A percentile compares a stretch with the other conserved stretches of the same genome.
These are phyloP conservation scores for Fusarium sp. DNA, from an alignment of 2,329 filamentous ascomycete species.

Conservation along the genomic window DNA sequence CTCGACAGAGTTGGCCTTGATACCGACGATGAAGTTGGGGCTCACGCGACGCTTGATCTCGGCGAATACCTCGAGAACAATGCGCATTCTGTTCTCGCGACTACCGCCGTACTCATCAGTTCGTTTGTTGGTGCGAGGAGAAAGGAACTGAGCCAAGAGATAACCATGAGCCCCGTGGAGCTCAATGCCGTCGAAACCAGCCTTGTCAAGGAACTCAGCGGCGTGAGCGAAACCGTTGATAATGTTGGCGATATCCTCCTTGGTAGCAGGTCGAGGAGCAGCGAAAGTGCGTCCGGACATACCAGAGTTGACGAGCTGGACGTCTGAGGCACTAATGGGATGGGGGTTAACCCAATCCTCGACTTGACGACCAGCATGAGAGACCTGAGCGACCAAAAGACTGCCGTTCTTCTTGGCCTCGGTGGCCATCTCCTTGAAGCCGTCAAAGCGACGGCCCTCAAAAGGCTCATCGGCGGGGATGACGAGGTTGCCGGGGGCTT, in stretches of 20 bases:
- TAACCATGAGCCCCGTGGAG: slow-evolving; percentile 47
- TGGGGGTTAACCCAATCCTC: slow-evolving; percentile 28
- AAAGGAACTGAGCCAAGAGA: slow-evolving; percentile 58
- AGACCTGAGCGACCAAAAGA: slow-evolving; percentile 19
- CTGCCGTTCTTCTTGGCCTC: slow-evolving; percentile 14
- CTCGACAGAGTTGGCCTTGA: slow-evolving; percentile 64
- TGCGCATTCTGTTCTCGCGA: slow-evolving; percentile 53
- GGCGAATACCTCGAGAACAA: slow-evolving; percentile 53
- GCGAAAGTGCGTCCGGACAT: slow-evolving; percentile 53
- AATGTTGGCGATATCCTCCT: slow-evolving; percentile 19
- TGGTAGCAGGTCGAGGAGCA: slow-evolving; percentile 41
- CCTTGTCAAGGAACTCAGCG: slow-evolving; percentile 52
- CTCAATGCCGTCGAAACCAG: slow-evolving; percentile 28
- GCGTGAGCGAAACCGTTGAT: slow-evolving; percentile 44
- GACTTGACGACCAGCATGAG: slow-evolving; percentile 27
- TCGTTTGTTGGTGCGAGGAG: slow-evolving; percentile 55
- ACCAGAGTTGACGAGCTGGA: slow-evolving; percentile 62
- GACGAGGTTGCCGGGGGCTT: slow-evolving; percentile 15
- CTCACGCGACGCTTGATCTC: slow-evolving; percentile 56
- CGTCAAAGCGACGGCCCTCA: slow-evolving; percentile 20
- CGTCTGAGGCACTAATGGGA: slow-evolving; percentile 59
- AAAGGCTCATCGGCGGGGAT: slow-evolving; percentile 10
- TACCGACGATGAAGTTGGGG: slow-evolving; percentile 53
- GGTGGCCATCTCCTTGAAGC: slow-evolving; percentile 19
- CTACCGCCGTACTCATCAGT: slow-evolving; percentile 58